phyloP scores from a whole-genome alignment of 1,284 basidiomycete species.

The Moesziomyces sp. region DNA sequence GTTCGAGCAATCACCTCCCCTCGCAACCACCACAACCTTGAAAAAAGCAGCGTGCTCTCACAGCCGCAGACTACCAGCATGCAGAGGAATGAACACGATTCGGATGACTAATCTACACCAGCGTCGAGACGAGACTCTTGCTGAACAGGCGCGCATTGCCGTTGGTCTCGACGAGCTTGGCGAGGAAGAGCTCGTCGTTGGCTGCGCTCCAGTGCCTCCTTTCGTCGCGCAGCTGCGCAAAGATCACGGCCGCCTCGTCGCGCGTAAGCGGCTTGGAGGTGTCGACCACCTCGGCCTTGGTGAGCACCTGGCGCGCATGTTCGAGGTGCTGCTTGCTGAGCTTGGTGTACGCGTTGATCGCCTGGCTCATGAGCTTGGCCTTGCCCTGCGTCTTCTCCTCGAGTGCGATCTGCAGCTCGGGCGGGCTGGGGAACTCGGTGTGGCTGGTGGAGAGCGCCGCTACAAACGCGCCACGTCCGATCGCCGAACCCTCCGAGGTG shows the following conservation, averaged over 20 bases:
- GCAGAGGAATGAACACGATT: too few relatives aligned
- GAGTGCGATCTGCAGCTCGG: constrained; percentile 49
- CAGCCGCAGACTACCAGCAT: too few relatives aligned
- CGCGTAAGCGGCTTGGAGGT: constrained; percentile 31
- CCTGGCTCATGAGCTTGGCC: constrained; percentile 19
- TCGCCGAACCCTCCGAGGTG: constrained; percentile 9
- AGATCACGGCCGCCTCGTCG: constrained; percentile 49
- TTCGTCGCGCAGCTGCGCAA: constrained; percentile 50
- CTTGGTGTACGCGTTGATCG: constrained; percentile 57
- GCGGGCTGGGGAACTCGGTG: constrained; percentile 41
- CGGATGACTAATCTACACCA: constrained; percentile 17
- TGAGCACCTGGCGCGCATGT: constrained; percentile 29
- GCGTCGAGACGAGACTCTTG: constrained; percentile 42
- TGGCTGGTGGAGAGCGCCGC: constrained; percentile 51
- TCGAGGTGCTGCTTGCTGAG: constrained; percentile 43
- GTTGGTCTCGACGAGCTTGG: constrained; percentile 60
- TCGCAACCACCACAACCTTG: too few relatives aligned
- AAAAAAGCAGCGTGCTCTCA: too few relatives aligned
- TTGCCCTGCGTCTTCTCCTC: constrained; percentile 15
- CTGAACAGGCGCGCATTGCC: constrained; percentile 58
- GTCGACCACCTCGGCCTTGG: constrained; percentile 28
- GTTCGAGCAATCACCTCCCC: not conserved
- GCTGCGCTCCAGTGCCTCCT: constrained; percentile 43
- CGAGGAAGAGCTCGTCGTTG: constrained; percentile 61
- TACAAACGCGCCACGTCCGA: constrained; percentile 45